These are phyloP conservation scores for Ophiorrhiza pumila DNA, from an alignment of 257 asterid species.

Conservation along the genomic window DNA sequence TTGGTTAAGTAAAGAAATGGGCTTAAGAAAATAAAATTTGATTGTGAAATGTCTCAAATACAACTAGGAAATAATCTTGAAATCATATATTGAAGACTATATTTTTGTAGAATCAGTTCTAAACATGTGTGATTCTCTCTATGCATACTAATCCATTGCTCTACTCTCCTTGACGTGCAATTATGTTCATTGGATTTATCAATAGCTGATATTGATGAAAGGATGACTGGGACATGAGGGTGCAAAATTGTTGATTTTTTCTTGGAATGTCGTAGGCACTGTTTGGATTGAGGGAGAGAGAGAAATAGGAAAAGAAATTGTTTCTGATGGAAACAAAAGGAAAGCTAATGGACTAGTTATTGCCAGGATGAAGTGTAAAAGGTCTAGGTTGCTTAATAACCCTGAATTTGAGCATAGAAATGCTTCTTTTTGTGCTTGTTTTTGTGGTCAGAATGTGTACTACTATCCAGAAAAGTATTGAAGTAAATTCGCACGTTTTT, in stretches of 20 bases:
- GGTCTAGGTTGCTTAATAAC: background rate
- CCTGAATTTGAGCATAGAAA: background rate
- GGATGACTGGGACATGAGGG: no score
- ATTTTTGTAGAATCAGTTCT: background rate
- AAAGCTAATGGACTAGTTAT: background rate
- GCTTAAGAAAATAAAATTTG: background rate
- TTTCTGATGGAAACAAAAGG: background rate
- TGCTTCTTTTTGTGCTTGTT: background rate
- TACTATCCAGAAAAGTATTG: background rate
- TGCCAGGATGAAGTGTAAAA: background rate
- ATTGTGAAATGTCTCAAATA: background rate
- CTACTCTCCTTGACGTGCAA: constrained; percentile 1
- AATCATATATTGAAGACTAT: background rate
- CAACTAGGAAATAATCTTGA: background rate
- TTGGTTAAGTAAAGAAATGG: background rate
- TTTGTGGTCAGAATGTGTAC: background rate
- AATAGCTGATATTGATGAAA: background rate
- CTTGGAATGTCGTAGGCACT: background rate
- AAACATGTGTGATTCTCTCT: background rate
- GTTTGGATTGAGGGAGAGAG: background rate
- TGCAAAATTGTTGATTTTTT: background rate
- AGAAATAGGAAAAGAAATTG: background rate
- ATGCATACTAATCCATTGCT: no score
- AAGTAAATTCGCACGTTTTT: background rate
- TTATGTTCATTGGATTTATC: background rate